These are phyloP conservation scores for Macrophomina phaseolina DNA, from an alignment of 2,329 filamentous ascomycete species.

Conservation along the genomic window DNA sequence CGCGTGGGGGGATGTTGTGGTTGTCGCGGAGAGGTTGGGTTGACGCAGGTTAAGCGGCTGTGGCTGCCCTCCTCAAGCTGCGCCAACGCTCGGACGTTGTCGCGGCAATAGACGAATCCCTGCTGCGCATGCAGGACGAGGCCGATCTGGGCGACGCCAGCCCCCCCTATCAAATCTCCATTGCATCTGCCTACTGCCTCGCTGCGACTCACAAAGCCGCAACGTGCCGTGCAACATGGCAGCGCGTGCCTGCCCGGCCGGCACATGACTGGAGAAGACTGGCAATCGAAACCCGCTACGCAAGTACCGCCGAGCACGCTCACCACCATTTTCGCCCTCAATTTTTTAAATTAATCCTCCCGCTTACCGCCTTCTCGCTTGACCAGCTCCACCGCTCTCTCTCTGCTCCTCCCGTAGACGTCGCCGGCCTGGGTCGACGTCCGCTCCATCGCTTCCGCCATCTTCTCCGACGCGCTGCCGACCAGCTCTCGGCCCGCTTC, in stretches of 20 bases:
- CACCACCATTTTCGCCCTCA: neutral
- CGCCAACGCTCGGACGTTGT: slow-evolving; percentile 6
- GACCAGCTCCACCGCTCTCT: slow-evolving; percentile 26
- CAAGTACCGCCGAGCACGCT: slow-evolving; percentile 10
- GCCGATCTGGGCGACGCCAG: slow-evolving; percentile 16
- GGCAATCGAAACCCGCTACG: neutral
- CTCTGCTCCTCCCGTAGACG: slow-evolving; percentile 38
- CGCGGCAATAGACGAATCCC: neutral
- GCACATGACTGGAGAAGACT: no score
- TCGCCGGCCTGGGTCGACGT: slow-evolving; percentile 38
- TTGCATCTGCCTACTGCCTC: neutral
- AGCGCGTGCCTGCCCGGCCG: no score
- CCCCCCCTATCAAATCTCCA: neutral
- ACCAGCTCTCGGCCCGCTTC: slow-evolving; percentile 39
- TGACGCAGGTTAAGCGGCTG: slow-evolving; percentile 17
- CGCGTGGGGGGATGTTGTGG: slow-evolving; percentile 1
- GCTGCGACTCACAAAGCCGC: no score
- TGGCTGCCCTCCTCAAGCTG: neutral
- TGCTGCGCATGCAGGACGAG: neutral
- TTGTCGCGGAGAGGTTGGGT: neutral
- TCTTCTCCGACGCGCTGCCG: slow-evolving; percentile 35
- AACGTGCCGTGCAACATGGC: no score
- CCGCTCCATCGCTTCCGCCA: slow-evolving; percentile 35
- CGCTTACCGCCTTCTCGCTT: slow-evolving; percentile 10
- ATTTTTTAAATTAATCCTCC: slow-evolving; percentile 8